Base-by-base conservation (phyloP, 192 early-diverging fungal genomes). In the Allomyces macrogynus region DNA sequence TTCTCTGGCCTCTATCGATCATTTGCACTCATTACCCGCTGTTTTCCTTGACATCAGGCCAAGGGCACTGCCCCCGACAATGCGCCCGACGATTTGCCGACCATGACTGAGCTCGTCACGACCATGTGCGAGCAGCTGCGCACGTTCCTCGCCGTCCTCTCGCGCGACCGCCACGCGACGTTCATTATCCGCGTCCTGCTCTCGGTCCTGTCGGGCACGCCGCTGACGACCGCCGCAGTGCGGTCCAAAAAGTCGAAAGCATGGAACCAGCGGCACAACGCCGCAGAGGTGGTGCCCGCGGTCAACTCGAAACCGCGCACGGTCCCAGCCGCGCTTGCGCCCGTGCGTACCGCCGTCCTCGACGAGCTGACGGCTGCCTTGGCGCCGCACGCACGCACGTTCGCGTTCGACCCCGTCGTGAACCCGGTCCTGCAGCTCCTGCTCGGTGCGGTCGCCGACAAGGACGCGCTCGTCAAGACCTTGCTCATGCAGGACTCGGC, bases 361-460 rank as follows among this genome's bases (percentile, higher is more conserved):
- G 67, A 64, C 24, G 75, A 74, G 24, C 73, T 77, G 61, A 74
- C 81, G 64, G 73, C 70, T 9, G 75, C 75, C 9, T 69, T 78
- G 62, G 78, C 76, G 60, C 73, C 76, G 24, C 76, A 80, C 42
- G 68, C 87, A 18, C 80, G 83, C 23, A 69, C 70, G 3, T 76
- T 85, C 42, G 79, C 83, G 10, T 74, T 79, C 7, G 78, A 89
- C 66, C 75, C 78, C 14, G 82, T 88, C 22, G 88, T 87, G 62
- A 91, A 83, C 72, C 88, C 88, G 3, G 87, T 90, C 0, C 72
- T 93, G 63, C 90, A 92, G 74, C 72, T 86, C 63, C 43, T 64
- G 61, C 70, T 82, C 23, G 64, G 67, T 5, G 63, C 73, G 14
- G 66, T 66, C 16, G 67, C 64, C 18, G 67, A 62, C 22, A 42